Percentiles rank a stretch among this genome's conserved stretches.
Conservation (phyloP, 2,329 filamentous ascomycete species). For the Epichloe glyceriae region DNA sequence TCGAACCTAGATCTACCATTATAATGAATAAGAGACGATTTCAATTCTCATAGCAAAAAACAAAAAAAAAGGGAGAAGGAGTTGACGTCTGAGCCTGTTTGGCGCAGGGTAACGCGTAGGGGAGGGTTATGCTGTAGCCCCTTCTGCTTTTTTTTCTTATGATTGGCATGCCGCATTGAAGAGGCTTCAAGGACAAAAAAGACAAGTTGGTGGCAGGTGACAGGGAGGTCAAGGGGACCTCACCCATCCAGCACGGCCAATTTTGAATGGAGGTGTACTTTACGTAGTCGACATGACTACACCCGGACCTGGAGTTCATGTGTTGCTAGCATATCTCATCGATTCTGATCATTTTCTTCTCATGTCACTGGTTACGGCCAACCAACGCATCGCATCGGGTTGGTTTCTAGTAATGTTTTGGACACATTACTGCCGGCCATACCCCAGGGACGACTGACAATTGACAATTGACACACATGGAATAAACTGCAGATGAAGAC, state of each 20-base stretch:
- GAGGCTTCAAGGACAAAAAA: neutral
- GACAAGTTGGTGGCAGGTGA: neutral
- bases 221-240: neutral
- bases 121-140: neutral
- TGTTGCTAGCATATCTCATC: constrained; percentile 10
- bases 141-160: neutral
- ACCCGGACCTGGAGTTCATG: constrained; percentile 10
- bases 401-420: no score
- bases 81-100: neutral
- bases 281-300: neutral
- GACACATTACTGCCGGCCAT: no score
- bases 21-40: constrained; percentile 58
- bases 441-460: no score
- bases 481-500: no score
- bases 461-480: no score
- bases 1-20: constrained; percentile 61
- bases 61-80: neutral
- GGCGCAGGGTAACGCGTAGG: neutral
- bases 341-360: no score
- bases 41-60: neutral
- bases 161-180: neutral
- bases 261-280: no score
- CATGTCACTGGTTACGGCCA: no score
- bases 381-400: no score
- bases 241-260: neutral